Evolutionary conservation across 2,329 filamentous ascomycete species (phyloP), one percentile per base, ranked within the genome.

Genomic region (Moelleriella libera): DNA sequence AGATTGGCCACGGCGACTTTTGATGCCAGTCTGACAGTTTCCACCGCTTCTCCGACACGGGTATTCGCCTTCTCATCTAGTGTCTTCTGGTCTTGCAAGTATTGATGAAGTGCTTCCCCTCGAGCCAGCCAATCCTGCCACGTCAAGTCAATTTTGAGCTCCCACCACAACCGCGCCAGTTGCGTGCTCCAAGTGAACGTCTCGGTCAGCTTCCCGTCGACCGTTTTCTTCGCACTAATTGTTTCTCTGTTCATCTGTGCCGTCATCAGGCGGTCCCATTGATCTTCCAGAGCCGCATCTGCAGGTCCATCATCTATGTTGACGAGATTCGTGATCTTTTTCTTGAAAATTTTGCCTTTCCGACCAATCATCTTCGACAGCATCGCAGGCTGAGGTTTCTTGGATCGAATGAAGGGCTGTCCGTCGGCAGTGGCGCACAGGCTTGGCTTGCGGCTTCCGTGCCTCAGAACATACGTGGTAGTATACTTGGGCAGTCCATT

Each of bases 391-490:
- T 88, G 82, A 5, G 80, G 80, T 60, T 83, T 85, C 51, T 67
- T 71, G 43, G 82, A 63, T 37, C 85, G 77, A 30, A 90, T 60
- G 56, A 88, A 83, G 1, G 83, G 76, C 29, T 80, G 62, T 30
- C 70, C 71, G 41, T 70, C 68, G 2, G 79, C 70, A 4, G 74
- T 71, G 32, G 74, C 65, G 39, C 58, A 60, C 1, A 87, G 58
- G 1, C 65, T 64, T 1, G 85, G 85, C 2, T 86, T 68, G 43
- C 74, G 58, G 14, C 53, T 55, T 21, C 57, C 54, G 28, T 57
- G 52, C 5, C 39, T 29, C 10, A 77, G 75, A 2, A 68, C 69
- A 7, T 57, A 43, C 3, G 66, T 66, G 1, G 67, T 66, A 6
- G 66, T 66, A 54, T 84, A 78, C 2, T 67, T 58, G 14, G 72